phyloP scores from a whole-genome alignment of 176 grass and related monocot genomes.

The Eleusine coracana region DNA sequence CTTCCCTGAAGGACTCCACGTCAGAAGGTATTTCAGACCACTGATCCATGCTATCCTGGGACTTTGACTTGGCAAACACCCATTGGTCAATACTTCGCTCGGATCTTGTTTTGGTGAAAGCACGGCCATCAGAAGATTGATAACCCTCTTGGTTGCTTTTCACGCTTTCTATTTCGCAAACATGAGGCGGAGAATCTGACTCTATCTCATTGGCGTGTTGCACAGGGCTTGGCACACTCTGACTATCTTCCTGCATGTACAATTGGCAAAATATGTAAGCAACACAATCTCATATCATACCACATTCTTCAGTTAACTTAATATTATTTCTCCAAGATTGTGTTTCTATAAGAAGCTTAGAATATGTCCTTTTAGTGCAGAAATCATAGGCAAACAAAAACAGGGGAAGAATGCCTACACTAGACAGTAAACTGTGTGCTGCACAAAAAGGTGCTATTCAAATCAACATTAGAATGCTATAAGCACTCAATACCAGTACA shows the following conservation, averaged over 20 bases:
- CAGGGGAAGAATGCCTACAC: not conserved
- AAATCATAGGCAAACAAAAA: not conserved
- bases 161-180: constrained; percentile 63
- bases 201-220: constrained; percentile 50
- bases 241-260: constrained; percentile 43
- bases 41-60: constrained; percentile 91
- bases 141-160: constrained; percentile 55
- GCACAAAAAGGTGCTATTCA: not conserved
- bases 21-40: constrained; percentile 86
- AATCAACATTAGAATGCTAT: not conserved
- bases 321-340: not conserved
- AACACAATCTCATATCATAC: constrained; percentile 13
- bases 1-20: constrained; percentile 63
- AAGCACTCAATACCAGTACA: not conserved
- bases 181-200: constrained; percentile 44
- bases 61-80: constrained; percentile 77
- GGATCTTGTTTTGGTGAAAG: constrained; percentile 58
- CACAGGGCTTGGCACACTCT: constrained; percentile 30
- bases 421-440: not conserved
- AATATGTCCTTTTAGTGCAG: not conserved
- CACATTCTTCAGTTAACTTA: not conserved
- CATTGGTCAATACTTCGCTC: constrained; percentile 81
- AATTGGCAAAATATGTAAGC: constrained; percentile 30
- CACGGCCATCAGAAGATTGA: constrained; percentile 54
- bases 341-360: not conserved